Conservation (phyloP, 2,329 filamentous ascomycete genomes). For the Parastagonospora nodorum region DNA sequence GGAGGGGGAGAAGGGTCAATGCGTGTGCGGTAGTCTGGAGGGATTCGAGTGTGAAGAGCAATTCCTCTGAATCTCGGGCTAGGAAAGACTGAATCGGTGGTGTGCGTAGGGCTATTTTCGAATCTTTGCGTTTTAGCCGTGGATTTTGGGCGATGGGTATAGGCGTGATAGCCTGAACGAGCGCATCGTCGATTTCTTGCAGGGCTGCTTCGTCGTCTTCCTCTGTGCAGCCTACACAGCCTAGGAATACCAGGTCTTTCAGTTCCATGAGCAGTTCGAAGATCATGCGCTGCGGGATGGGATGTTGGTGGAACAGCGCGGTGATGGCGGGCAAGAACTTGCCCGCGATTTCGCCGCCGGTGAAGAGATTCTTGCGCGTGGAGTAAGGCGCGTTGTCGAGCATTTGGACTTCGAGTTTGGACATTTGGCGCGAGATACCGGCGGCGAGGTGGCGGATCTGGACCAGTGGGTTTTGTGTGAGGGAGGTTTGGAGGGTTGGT, state of each 20-base stretch:
- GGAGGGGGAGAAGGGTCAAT: conserved; percentile 27
- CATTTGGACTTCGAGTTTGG: conserved; percentile 41
- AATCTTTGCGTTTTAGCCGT: conserved; percentile 27
- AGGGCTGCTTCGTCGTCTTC: conserved; percentile 29
- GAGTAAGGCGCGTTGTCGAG: conserved; percentile 41
- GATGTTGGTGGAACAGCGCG: conserved; percentile 37
- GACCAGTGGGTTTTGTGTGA: conserved; percentile 38
- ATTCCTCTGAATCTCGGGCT: conserved; percentile 23
- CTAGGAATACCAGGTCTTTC: conserved; percentile 37
- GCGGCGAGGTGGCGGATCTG: conserved; percentile 42
- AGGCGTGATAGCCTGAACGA: conserved; percentile 29
- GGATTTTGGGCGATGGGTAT: conserved; percentile 6
- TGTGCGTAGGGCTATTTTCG: conserved; percentile 9
- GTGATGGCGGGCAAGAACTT: conserved; percentile 39
- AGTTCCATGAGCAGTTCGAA: conserved; percentile 43
- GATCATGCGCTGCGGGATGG: conserved; percentile 40
- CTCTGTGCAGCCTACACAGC: conserved; percentile 30
- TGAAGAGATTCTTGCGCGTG: conserved; percentile 40
- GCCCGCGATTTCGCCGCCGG: conserved; percentile 38
- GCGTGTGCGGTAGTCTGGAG: conserved; percentile 39
- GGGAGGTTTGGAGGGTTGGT: conserved; percentile 34
- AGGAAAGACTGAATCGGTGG: conserved; percentile 24
- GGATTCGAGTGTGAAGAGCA: conserved; percentile 39
- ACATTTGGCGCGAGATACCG: conserved; percentile 43
- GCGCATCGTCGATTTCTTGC: conserved; percentile 38